Base-by-base conservation (phyloP, 2,329 filamentous ascomycete genomes). In the Neofusicoccum parvum region DNA sequence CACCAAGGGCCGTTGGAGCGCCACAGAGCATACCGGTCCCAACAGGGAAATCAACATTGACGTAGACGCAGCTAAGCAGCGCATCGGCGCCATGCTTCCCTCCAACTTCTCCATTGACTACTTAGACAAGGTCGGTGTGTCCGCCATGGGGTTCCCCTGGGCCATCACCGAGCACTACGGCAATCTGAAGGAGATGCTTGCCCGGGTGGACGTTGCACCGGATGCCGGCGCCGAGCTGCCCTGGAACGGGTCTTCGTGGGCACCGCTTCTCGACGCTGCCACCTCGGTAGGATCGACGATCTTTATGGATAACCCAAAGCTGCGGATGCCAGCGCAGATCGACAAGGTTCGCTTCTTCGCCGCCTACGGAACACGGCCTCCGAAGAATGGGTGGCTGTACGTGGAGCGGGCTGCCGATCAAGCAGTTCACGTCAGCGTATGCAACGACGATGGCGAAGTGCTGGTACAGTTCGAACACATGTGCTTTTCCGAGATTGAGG, bases 141-240 rank as follows among this genome's bases (percentile, higher is more conserved):
- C 75, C 0, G 76, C 70, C 1, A 80, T 80, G 68, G 78, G 72
- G 6, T 81, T 80, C 63, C 79, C 79, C 0, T 82, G 80, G 80
- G 69, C 67, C 0, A 75, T 81, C 1, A 66, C 71, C 1, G 75
- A 80, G 53, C 79, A 81, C 62, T 72, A 74, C 39, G 78, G 75
- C 1, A 76, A 76, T 46, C 53, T 69, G 3, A 71, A 73, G 6
- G 78, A 81, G 60, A 81, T 81, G 78, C 69, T 82, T 10, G 78
- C 76, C 3, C 71, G 70, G n/a, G 77, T 81, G 20, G 78, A 81
- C 50, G 71, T 74, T 48, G 68, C 70, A 32, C 76, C 75, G 0
- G 66, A 70, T 3, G 62, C 51, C 17, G 62, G 49, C 23, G 36
- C 59, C 2, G 36, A 41, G 9, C 34, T 72, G 15, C 51, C 68